phyloP scores from a whole-genome alignment of 768 basidiomycete genomes.

The Mycena vitilis region DNA sequence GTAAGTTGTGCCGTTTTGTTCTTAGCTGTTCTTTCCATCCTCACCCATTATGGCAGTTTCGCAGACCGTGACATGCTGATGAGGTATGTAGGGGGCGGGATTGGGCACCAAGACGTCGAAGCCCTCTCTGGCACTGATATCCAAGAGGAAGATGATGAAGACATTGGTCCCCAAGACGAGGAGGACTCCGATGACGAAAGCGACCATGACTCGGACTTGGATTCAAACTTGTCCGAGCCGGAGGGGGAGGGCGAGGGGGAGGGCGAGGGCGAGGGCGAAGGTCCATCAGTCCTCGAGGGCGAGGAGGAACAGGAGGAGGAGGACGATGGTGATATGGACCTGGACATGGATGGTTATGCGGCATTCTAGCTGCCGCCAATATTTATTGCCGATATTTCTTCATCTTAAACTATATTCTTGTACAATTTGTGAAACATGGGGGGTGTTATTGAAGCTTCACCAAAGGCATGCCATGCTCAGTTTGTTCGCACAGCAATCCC shows the following conservation, averaged over 20 bases:
- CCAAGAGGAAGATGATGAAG: background rate
- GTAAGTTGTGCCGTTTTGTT: slow-evolving; percentile 31
- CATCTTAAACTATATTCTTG: background rate
- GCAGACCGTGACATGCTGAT: slow-evolving; percentile 23
- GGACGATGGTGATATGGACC: slow-evolving; percentile 1
- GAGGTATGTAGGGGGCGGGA: slow-evolving; percentile 6
- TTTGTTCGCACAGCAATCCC: too few relatives aligned
- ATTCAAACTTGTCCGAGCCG: background rate
- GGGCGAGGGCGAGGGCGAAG: background rate
- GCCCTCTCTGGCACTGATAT: background rate
- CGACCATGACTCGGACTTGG: background rate
- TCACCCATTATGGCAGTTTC: too few relatives aligned
- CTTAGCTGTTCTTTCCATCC: too few relatives aligned
- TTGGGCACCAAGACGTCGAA: slow-evolving; percentile 3
- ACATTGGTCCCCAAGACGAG: background rate
- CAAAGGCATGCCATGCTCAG: too few relatives aligned
- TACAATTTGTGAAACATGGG: background rate
- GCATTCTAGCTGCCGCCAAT: background rate
- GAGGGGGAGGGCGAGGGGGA: background rate
- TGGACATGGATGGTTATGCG: slow-evolving; percentile 3
- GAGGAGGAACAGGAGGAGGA: background rate
- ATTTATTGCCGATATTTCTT: too few relatives aligned
- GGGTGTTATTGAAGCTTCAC: background rate
- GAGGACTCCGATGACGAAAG: background rate
- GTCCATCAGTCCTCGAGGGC: too few relatives aligned